Percentiles rank a stretch among this genome's conserved stretches.
Evolutionary conservation across 2,329 filamentous ascomycete genomes (phyloP).

Genomic region (Didymellaceae sp.): DNA sequence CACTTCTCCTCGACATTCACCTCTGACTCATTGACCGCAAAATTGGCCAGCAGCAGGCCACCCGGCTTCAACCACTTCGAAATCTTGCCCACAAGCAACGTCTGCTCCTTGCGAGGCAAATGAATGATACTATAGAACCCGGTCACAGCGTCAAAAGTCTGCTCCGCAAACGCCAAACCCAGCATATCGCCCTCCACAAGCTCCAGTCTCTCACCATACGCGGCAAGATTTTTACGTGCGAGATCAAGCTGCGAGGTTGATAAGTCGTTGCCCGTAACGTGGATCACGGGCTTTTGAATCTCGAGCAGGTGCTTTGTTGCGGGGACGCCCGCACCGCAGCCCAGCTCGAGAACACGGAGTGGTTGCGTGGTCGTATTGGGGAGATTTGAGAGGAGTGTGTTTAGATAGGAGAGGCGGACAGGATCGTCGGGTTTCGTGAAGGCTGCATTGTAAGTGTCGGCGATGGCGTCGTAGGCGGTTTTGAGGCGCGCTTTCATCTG

Average conservation of each 20-base stretch:
- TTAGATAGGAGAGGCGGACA: slow-evolving; percentile 31
- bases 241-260: slow-evolving; percentile 50
- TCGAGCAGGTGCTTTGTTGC: slow-evolving; percentile 31
- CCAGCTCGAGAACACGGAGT: slow-evolving; percentile 32
- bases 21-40: slow-evolving; percentile 45
- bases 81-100: slow-evolving; percentile 54
- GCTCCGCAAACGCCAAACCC: slow-evolving; percentile 41
- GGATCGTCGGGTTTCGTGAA: slow-evolving; percentile 29
- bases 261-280: slow-evolving; percentile 54
- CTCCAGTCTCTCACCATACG: slow-evolving; percentile 17
- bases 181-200: slow-evolving; percentile 54
- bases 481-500: slow-evolving; percentile 40
- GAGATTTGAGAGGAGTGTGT: slow-evolving; percentile 25
- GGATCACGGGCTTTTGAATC: slow-evolving; percentile 20
- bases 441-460: slow-evolving; percentile 29
- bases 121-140: slow-evolving; percentile 64
- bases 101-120: slow-evolving; percentile 60
- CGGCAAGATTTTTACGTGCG: slow-evolving; percentile 31
- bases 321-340: slow-evolving; percentile 41
- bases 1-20: slow-evolving; percentile 32
- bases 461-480: slow-evolving; percentile 41
- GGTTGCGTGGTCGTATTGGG: background rate
- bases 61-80: slow-evolving; percentile 59
- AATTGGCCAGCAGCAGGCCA: slow-evolving; percentile 52
- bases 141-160: slow-evolving; percentile 57